These are phyloP conservation scores for Omphalotus guepiniiformis DNA, from an alignment of 768 basidiomycete species.

Conservation along the genomic window DNA sequence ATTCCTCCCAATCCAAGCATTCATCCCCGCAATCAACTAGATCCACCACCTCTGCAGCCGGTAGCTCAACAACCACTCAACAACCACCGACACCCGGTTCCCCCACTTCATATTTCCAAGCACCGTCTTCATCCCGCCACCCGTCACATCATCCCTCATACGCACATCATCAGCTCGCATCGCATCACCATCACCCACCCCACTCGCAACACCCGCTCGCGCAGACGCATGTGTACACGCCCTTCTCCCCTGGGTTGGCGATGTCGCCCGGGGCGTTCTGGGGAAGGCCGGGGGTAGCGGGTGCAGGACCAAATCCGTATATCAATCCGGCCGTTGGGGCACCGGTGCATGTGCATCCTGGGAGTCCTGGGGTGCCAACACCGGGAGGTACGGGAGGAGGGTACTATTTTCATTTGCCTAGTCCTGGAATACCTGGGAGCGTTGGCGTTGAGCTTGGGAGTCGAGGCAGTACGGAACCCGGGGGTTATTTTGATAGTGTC, in stretches of 20 bases:
- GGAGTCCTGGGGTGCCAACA: slow-evolving; percentile 10
- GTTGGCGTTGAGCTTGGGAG: slow-evolving; percentile 22
- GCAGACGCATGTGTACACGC: slow-evolving; percentile 11
- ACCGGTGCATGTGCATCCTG: slow-evolving; percentile 34
- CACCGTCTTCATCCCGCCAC: slow-evolving; percentile 13
- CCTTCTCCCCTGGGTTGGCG: slow-evolving; percentile 68
- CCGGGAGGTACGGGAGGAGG: not conserved
- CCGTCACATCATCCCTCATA: slow-evolving; percentile 17
- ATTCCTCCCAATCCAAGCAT: not conserved
- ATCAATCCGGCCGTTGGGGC: slow-evolving; percentile 63
- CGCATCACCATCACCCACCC: slow-evolving; percentile 2
- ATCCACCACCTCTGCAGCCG: no score
- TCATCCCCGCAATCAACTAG: not conserved
- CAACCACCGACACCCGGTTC: not conserved
- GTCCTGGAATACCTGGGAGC: slow-evolving; percentile 23
- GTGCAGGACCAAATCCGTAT: slow-evolving; percentile 29
- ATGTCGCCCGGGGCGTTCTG: slow-evolving; percentile 77
- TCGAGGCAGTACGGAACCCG: slow-evolving; percentile 22
- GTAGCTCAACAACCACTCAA: not conserved
- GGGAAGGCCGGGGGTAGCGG: slow-evolving; percentile 47
- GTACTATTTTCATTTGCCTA: slow-evolving; percentile 4
- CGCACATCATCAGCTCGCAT: slow-evolving; percentile 4
- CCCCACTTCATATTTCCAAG: slow-evolving; percentile 10
- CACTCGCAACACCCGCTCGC: slow-evolving; percentile 7
- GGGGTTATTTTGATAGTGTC: slow-evolving; percentile 40